Evolutionary conservation across 106 monocot genomes (phyloP).

Genomic region (Allium cepa): DNA sequence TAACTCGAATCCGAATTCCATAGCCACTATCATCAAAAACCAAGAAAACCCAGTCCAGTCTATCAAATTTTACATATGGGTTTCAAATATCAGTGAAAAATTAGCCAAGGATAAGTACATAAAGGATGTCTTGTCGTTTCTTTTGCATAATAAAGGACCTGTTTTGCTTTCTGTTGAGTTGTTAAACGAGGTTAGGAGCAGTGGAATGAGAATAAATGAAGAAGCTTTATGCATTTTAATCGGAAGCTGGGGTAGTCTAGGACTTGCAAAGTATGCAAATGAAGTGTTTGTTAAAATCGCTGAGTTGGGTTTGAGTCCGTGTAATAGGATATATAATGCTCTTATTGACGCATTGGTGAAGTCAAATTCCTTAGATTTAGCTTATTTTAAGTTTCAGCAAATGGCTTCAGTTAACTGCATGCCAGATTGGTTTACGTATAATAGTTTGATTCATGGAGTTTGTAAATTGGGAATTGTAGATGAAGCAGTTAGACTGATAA

Average conservation of each 20-base stretch:
- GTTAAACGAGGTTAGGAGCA: slow-evolving; percentile 39
- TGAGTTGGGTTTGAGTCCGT: slow-evolving; percentile 48
- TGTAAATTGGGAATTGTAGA: too few relatives aligned
- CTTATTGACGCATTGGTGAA: slow-evolving; percentile 75
- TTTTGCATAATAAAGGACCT: slow-evolving; percentile 59
- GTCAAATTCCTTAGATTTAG: slow-evolving; percentile 64
- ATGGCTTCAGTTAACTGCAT: slow-evolving; percentile 77
- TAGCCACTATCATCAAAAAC: slow-evolving; percentile 30
- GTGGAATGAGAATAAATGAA: slow-evolving; percentile 48
- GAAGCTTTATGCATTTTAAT: slow-evolving; percentile 63
- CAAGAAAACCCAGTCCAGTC: slow-evolving; percentile 31
- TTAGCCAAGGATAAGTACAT: slow-evolving; percentile 41
- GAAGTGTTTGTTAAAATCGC: slow-evolving; percentile 73
- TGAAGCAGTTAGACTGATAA: too few relatives aligned
- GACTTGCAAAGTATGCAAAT: slow-evolving; percentile 64
- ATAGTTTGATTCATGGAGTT: slow-evolving; percentile 73
- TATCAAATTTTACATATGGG: slow-evolving; percentile 73
- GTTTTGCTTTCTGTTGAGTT: slow-evolving; percentile 49
- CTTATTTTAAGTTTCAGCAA: slow-evolving; percentile 89
- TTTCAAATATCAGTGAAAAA: slow-evolving; percentile 29
- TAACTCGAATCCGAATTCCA: slow-evolving; percentile 16
- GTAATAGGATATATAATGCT: slow-evolving; percentile 59
- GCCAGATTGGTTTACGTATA: slow-evolving; percentile 87
- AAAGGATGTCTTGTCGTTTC: slow-evolving; percentile 28
- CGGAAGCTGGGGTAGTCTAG: slow-evolving; percentile 73